A percentile compares a stretch with the other conserved stretches of the same genome.
These are phyloP conservation scores for Knoxdaviesia capensis DNA, from an alignment of 2,329 filamentous ascomycete genomes.

Conservation along the genomic window DNA sequence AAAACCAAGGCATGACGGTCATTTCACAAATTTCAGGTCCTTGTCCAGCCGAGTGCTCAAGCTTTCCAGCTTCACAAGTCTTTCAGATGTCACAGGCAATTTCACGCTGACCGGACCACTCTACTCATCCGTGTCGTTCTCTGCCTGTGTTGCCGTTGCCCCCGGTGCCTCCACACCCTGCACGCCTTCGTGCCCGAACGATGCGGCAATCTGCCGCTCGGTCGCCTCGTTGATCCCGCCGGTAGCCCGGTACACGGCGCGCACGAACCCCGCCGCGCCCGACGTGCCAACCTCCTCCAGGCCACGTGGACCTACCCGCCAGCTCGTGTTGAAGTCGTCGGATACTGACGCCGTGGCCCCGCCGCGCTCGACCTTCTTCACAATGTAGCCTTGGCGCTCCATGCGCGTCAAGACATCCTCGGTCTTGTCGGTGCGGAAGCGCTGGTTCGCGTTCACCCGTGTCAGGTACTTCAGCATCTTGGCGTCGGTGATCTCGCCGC, in stretches of 20 bases:
- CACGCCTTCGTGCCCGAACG: conserved; percentile 28
- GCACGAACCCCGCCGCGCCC: conserved; percentile 52
- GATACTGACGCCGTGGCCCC: conserved; percentile 13
- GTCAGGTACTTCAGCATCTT: conserved; percentile 60
- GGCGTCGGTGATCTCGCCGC: conserved; percentile 53
- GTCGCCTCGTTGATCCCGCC: conserved; percentile 31
- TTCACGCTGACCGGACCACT: too few species aligned
- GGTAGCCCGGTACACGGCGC: conserved; percentile 26
- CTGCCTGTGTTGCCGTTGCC: too few species aligned
- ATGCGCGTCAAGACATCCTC: conserved; percentile 56
- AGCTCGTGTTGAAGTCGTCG: conserved; percentile 58
- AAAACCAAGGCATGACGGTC: too few species aligned
- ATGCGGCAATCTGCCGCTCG: conserved; percentile 38
- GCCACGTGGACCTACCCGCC: conserved; percentile 66
- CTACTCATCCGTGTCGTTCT: too few species aligned
- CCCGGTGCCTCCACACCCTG: too few species aligned
- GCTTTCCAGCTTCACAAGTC: too few species aligned
- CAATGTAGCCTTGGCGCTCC: conserved; percentile 65
- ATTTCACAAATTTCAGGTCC: too few species aligned
- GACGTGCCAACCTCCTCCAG: conserved; percentile 68
- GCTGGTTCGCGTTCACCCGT: conserved; percentile 55
- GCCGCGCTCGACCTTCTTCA: conserved; percentile 47
- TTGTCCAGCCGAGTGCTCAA: too few species aligned
- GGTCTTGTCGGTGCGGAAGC: conserved; percentile 56
- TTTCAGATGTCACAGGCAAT: too few species aligned